Evolutionary conservation across 139 green algal genomes (phyloP), one percentile per base, ranked within the genome.

Genomic region (Chlamydomonas incerta): DNA sequence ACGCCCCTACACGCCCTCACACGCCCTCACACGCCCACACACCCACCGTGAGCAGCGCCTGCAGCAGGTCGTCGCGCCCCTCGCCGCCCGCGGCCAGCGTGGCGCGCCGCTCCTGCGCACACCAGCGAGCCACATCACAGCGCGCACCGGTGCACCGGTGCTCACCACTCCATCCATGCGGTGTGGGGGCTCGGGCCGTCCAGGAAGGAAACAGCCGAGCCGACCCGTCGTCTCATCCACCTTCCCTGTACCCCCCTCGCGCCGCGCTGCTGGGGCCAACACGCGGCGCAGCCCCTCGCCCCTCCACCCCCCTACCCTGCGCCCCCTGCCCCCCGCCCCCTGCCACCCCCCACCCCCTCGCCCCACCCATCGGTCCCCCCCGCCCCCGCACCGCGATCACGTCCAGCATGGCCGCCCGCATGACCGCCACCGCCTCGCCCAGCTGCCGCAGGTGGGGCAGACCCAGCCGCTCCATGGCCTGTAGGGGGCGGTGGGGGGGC

Each of bases 1-100:
- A n/a, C n/a, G n/a, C 41, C 8, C 41, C 41, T 50, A 50, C 41
- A 50, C 41, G 6, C 41, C 6, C 6, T 8, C 41, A 50, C 47
- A 72, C 46, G 24, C 26, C 58, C 50, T 17, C 31, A 18, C 52
- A 52, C n/a, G 13, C 18, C 21, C 50, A 11, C 28, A 47, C 72
- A 47, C 24, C 62, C 70, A 90, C 87, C 75, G 81, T 82, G 23
- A 96, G 87, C 72, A 96, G 90, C 47, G 89, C 72, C 24, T 90
- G 91, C 41, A 96, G 89, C 58, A 96, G 87, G 86, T 95, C 91
- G 57, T 92, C 86, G 0, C 80, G 70, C 3, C 60, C 70, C 11
- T 81, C 10, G 29, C 46, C 68, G 0, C 85, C 90, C 1, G 70
- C 71, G 24, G 47, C 62, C 71, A 91, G 88, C 31, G 69, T 63